phyloP scores from a whole-genome alignment of 768 basidiomycete species.

The Mycena epipterygia region DNA sequence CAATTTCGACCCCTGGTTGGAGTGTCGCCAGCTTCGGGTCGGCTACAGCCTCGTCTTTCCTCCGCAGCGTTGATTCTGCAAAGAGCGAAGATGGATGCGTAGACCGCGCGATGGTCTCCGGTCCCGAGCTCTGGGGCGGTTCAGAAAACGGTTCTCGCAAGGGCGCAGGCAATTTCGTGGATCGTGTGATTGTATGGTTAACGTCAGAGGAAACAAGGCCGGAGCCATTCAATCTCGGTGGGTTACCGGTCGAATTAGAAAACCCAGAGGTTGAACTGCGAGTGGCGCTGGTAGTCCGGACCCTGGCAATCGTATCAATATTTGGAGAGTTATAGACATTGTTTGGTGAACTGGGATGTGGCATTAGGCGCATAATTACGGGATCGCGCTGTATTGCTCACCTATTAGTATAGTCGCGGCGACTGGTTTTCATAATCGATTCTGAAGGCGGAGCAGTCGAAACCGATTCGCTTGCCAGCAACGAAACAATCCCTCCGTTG shows the following conservation, averaged over 20 bases:
- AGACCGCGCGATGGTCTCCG: background rate
- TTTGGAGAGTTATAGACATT: background rate
- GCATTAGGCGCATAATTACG: background rate
- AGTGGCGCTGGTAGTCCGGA: background rate
- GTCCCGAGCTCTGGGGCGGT: background rate
- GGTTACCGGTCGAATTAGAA: background rate
- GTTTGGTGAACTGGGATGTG: background rate
- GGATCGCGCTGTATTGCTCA: background rate
- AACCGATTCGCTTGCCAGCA: background rate
- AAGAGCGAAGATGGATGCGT: background rate
- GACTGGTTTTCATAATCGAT: background rate
- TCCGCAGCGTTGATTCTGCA: background rate
- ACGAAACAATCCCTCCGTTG: background rate
- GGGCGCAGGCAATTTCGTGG: background rate
- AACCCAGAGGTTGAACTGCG: background rate
- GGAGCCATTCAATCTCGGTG: background rate
- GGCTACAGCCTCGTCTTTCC: background rate
- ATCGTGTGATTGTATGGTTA: background rate
- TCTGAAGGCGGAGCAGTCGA: too few species aligned
- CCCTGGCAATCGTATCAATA: background rate
- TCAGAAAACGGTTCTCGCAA: background rate
- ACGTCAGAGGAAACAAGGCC: background rate
- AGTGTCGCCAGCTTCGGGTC: background rate
- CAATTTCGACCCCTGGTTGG: background rate
- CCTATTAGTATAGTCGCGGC: background rate